A percentile compares a stretch with the other conserved stretches of the same genome.
Evolutionary conservation across 1,139 yeast species (phyloP).

Genomic region (Pichia norvegensis): DNA sequence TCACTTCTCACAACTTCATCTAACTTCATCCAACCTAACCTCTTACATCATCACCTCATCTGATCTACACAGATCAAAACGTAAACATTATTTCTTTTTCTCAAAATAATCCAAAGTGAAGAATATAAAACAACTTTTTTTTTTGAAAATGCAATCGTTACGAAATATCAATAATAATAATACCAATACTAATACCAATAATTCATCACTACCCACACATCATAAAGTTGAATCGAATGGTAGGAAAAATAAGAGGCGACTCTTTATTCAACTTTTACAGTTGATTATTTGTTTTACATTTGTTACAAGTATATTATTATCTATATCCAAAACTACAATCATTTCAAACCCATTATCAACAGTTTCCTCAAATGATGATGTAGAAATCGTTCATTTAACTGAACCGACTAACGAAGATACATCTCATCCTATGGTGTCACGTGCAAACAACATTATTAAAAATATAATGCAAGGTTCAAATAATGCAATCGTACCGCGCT

Average conservation of each 20-base stretch:
- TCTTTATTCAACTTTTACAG: neutral
- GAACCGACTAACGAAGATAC: neutral
- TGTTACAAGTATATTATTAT: neutral
- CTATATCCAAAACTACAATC: neutral
- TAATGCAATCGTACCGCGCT: constrained; percentile 24
- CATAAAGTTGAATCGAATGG: neutral
- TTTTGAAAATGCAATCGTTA: neutral
- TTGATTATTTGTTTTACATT: neutral
- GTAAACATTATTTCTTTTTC: neutral
- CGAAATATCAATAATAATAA: neutral
- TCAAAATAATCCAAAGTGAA: too few species aligned
- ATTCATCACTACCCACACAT: neutral
- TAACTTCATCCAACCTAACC: too few species aligned
- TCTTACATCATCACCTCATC: neutral
- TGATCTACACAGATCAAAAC: neutral
- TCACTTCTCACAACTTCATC: too few species aligned
- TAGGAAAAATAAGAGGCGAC: neutral
- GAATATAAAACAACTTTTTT: too few species aligned
- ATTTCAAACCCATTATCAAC: neutral
- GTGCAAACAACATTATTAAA: constrained; percentile 18
- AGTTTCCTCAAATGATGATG: neutral
- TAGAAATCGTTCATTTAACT: neutral
- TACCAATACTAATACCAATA: too few species aligned
- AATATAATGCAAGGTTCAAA: constrained; percentile 21
- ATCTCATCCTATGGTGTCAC: constrained; percentile 3